Percentiles rank a stretch among this genome's conserved stretches.
Conservation (phyloP, 768 basidiomycete species). For the Naganishia antarctica region DNA sequence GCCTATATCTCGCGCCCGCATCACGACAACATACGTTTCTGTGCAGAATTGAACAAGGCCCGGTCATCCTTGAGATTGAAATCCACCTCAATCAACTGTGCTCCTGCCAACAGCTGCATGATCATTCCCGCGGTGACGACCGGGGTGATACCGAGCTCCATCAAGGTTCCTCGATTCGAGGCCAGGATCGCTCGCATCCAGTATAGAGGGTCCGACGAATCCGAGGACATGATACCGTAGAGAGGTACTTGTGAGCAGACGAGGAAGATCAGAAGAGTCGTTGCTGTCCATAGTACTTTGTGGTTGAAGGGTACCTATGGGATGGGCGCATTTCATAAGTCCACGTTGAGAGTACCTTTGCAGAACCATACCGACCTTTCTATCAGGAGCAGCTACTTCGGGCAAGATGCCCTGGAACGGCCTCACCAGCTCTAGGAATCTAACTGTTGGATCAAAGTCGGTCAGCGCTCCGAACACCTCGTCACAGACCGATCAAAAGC, state of each 20-base stretch:
- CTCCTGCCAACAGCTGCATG: slow-evolving; percentile 97
- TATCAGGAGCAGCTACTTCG: slow-evolving; percentile 95
- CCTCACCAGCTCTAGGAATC: slow-evolving; percentile 95
- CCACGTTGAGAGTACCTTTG: neutral
- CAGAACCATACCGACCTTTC: slow-evolving; percentile 55
- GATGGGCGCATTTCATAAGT: too few species aligned
- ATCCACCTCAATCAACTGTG: slow-evolving; percentile 95
- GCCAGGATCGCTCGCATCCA: slow-evolving; percentile 99
- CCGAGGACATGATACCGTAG: slow-evolving; percentile 99
- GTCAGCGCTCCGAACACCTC: too few species aligned
- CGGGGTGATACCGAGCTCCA: slow-evolving; percentile 98
- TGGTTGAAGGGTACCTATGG: slow-evolving; percentile 93
- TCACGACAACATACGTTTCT: slow-evolving; percentile 72
- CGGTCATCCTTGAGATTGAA: slow-evolving; percentile 95
- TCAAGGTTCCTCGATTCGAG: slow-evolving; percentile 94
- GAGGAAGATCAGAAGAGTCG: slow-evolving; percentile 97
- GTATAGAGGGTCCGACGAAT: slow-evolving; percentile 97
- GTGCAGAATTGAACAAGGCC: slow-evolving; percentile 88
- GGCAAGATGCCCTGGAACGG: slow-evolving; percentile 95
- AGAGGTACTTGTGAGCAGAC: slow-evolving; percentile 98
- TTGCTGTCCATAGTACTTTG: slow-evolving; percentile 97
- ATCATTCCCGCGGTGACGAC: slow-evolving; percentile 99
- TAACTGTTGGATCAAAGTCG: slow-evolving; percentile 57
- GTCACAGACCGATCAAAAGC: too few species aligned
- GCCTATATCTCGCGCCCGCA: too few species aligned